Conservation (phyloP, 495 filamentous ascomycete genomes). For the Xylaria bambusicola region DNA sequence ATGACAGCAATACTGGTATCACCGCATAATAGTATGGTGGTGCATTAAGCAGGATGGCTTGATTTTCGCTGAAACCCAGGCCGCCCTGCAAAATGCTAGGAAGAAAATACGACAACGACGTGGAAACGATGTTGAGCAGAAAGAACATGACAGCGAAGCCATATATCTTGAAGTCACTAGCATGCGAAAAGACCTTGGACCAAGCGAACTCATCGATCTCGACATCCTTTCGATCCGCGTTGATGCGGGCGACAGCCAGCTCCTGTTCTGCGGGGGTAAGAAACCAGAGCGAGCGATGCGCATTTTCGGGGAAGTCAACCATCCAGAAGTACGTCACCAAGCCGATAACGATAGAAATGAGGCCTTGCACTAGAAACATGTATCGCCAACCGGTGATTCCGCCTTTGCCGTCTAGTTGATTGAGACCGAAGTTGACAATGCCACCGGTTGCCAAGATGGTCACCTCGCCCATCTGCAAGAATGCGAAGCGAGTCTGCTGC, state of each 20-base stretch:
- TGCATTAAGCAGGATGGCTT: conserved; percentile 70
- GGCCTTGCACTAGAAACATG: conserved; percentile 72
- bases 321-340: conserved; percentile 77
- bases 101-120: conserved; percentile 67
- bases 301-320: conserved; percentile 75
- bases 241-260: conserved; percentile 59
- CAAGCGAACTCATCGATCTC: conserved; percentile 61
- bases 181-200: conserved; percentile 59
- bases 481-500: conserved; percentile 75
- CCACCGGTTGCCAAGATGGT: conserved; percentile 68
- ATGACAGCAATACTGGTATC: conserved; percentile 70
- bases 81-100: conserved; percentile 72
- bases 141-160: conserved; percentile 75
- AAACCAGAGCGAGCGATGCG: conserved; percentile 62
- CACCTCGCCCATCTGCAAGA: conserved; percentile 70
- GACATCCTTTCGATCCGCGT: conserved; percentile 67
- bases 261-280: conserved; percentile 59
- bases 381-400: conserved; percentile 73
- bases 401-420: conserved; percentile 59
- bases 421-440: conserved; percentile 73
- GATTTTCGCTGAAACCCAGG: conserved; percentile 68
- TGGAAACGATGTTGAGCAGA: conserved; percentile 70
- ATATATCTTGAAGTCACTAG: conserved; percentile 70
- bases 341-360: conserved; percentile 65
- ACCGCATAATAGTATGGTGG: conserved; percentile 79